Evolutionary conservation across 768 basidiomycete species (phyloP), one percentile per base, ranked within the genome.

Genomic region (Leucocoprinus leucothites): DNA sequence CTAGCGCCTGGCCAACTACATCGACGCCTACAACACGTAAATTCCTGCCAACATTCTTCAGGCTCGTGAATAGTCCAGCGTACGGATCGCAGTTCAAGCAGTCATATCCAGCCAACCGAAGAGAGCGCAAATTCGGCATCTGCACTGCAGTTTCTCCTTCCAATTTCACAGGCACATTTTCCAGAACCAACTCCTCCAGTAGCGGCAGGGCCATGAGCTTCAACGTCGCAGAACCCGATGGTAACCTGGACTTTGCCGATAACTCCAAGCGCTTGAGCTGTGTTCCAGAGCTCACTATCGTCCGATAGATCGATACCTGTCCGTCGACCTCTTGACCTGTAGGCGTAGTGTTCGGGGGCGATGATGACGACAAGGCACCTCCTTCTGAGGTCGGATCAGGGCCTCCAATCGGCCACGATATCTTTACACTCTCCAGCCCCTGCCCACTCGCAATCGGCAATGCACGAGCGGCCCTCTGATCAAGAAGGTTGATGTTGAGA

Each of bases 401-500:
- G 38, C 28, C 52, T 9, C 43, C n/a, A 6, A 46, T 9, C 26
- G 52, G 52, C 52, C 52, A 53, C 19, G 52, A 38, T 36, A 53
- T 24, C 44, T 46, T 53, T n/a, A 46, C 21, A 16, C 44, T 38
- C 35, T 13, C 14, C 16, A 53, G 21, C 24, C 43, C 35, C 22
- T 25, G 44, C 9, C 34, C 35, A 21, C 22, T 34, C 6, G 38
- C 18, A 13, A 53, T 53, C 24, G 44, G 52, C 21, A 53, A 35
- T 13, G 19, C 8, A 5, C 22, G 34, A 25, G 16, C 2, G 19
- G 35, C 43, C 1, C 40, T 53, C 22, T 24, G 24, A 22, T 47
- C 52, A 9, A 46, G 35, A 16, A 53, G 28, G 22, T 46, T 53
- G 42, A 53, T 14, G 13, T 53, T 38, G 44, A 53, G 13, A 9